Evolutionary conservation across 768 basidiomycete genomes (phyloP), one percentile per base, ranked within the genome.

Genomic region (Naganishia vaughanmartiniae): DNA sequence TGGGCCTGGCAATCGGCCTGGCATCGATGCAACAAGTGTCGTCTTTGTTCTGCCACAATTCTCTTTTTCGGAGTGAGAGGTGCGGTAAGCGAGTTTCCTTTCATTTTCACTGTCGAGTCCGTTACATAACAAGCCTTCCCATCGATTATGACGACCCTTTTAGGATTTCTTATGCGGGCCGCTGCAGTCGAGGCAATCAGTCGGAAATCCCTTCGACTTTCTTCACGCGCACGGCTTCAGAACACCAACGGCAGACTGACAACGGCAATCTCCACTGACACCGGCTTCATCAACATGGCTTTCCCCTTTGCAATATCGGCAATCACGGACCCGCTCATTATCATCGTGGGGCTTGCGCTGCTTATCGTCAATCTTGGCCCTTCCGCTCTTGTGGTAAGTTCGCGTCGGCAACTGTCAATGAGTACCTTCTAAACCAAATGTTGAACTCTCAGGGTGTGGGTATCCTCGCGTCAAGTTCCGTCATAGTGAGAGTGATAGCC

Each of bases 171-270:
- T 17, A 69, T 73, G 63, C 56, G 75, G 17, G 36, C 65, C 10
- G 75, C 83, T 76, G 60, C 83, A 51, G 82, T 85, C 58, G 83
- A 83, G 34, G 74, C 82, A 28, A 86, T 89, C 39, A 87, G 87
- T 73, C 85, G 88, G 30, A 90, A 90, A 77, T 87, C 88, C 0
- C 80, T 90, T 42, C 85, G 89, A 14, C 81, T 90, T 0, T 90
- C 89, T 17, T 86, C 87, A 0, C 83, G 85, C 58, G 84, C 88
- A 11, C 83, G 88, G 21, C 70, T 85, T 33, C 83, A 86, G 48
- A 87, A 89, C 74, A 86, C 84, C 28, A 86, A 86, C 48, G 89
- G 89, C 0, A 83, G 89, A 75, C 87, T 89, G 63, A 89, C 86
- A 12, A 90, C 88, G 0, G 85, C 90, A 83, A 87, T 90, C 10